These are phyloP conservation scores for Aciculoconidium aculeatum DNA, from an alignment of 805 yeast genomes.

Conservation along the genomic window DNA sequence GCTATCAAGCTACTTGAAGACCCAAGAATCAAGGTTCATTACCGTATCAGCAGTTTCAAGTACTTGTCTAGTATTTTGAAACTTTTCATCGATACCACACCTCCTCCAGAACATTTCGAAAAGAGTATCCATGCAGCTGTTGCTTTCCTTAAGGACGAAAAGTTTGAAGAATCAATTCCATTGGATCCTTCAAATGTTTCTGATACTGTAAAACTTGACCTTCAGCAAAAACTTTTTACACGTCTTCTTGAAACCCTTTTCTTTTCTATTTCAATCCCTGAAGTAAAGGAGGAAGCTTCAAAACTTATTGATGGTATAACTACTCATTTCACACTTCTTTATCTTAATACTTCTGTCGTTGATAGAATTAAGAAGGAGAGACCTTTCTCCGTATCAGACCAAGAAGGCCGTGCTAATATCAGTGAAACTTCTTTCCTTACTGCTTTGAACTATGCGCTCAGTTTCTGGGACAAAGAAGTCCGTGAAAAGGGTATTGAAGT, in stretches of 20 bases:
- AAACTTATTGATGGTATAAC: constrained; percentile 58
- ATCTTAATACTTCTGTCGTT: constrained; percentile 66
- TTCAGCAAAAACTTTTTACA: constrained; percentile 61
- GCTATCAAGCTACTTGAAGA: constrained; percentile 76
- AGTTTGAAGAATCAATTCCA: constrained; percentile 23
- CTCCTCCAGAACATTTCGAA: constrained; percentile 39
- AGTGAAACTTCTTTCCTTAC: constrained; percentile 66
- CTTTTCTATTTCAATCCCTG: constrained; percentile 70
- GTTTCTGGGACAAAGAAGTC: constrained; percentile 68
- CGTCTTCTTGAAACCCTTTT: constrained; percentile 66
- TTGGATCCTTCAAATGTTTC: constrained; percentile 39
- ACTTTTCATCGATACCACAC: constrained; percentile 56
- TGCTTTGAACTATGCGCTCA: constrained; percentile 73
- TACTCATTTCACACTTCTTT: constrained; percentile 73
- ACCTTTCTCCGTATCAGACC: constrained; percentile 67
- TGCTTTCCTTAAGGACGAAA: constrained; percentile 36
- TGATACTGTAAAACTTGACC: constrained; percentile 45
- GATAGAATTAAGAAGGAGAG: constrained; percentile 64
- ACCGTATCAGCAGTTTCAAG: constrained; percentile 71
- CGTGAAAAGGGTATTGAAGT: constrained; percentile 66
- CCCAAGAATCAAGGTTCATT: constrained; percentile 53
- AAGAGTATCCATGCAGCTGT: constrained; percentile 47
- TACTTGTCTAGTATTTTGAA: constrained; percentile 63
- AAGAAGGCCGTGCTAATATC: constrained; percentile 69
- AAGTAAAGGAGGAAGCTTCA: constrained; percentile 62